Base-by-base conservation (phyloP, 805 yeast species). In the Cyberlindnera petersonii region DNA sequence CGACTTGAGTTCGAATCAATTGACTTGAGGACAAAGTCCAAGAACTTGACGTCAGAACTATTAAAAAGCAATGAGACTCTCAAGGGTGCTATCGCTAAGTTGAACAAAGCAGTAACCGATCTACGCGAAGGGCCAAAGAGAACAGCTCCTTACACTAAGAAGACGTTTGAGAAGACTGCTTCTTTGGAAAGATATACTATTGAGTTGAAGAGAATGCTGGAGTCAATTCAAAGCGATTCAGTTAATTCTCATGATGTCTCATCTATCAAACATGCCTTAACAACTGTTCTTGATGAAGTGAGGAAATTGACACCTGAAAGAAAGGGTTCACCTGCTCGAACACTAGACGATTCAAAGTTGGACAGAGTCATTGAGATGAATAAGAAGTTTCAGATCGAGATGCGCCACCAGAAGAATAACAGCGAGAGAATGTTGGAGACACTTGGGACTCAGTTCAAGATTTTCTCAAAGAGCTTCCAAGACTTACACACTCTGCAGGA, bases 1-100 rank as follows among this genome's bases (percentile, higher is more conserved):
- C 64, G 68, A 24, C 49, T 75, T 15, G 80, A 75, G 44, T 42
- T 74, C 36, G 79, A 75, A 42, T 61, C 70, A 11, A 56, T 69
- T 2, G 75, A 69, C 22, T 48, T 71, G 19, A 54, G 73, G 29
- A 63, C 63, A 10, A 55, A 59, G 23, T 47, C 55, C 5, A 48
- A 37, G 16, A 35, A 37, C 13, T 37, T 52, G 31, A 37, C 40
- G 8, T n/a, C 23, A 4, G 51, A 45, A 34, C 40, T 53, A 16
- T 11, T 33, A 8, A 35, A 40, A n/a, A 49, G 47, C 24, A 48
- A 45, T 26, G 39, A 38, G 17, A 22, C 10, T 9, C 29, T 37
- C 34, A 17, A 35, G 34, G 16, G 24, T 27, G 31, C 47, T 35
- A n/a, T 38, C 15, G 7, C 6, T 11, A 26, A 39, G 21, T 16